Conservation (phyloP, 2,329 filamentous ascomycete genomes). For the Diaporthe sp. region DNA sequence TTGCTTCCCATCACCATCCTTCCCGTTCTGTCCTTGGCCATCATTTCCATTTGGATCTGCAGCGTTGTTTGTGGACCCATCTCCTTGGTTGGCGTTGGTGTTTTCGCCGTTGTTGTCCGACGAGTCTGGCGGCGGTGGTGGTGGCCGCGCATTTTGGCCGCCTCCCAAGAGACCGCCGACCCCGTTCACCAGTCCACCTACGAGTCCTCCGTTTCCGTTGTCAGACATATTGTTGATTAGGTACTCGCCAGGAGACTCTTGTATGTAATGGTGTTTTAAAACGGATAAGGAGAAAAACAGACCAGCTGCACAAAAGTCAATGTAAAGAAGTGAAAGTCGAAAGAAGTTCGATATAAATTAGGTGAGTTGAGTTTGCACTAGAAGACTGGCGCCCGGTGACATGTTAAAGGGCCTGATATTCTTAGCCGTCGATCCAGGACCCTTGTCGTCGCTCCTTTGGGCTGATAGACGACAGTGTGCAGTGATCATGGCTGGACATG, state of each 20-base stretch:
- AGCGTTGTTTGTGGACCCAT: conserved; percentile 7
- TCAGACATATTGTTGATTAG: conserved; percentile 23
- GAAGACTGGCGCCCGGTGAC: not conserved
- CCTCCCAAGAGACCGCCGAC: conserved; percentile 35
- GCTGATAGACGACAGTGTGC: conserved; percentile 27
- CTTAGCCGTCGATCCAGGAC: conserved; percentile 16
- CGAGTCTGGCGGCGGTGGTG: not conserved
- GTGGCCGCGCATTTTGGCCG: conserved; percentile 10
- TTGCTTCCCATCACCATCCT: conserved; percentile 4
- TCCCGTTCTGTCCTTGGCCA: not conserved
- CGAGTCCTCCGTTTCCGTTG: conserved; percentile 19
- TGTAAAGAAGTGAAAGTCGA: conserved; percentile 9
- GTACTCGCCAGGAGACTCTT: conserved; percentile 10
- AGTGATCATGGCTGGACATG: not conserved
- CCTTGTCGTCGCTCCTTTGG: conserved; percentile 4
- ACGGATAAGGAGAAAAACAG: conserved; percentile 19
- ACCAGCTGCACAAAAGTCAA: conserved; percentile 34
- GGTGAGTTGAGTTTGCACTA: not conserved
- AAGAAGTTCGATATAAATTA: conserved; percentile 15
- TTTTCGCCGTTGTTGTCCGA: not conserved
- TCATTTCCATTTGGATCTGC: not conserved
- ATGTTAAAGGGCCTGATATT: conserved; percentile 18
- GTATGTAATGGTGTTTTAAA: not conserved
- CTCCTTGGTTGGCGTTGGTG: conserved; percentile 10
- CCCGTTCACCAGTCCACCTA: conserved; percentile 16